Conservation (phyloP, 352 stramenopile genomes). For the Phytophthora pisi region DNA sequence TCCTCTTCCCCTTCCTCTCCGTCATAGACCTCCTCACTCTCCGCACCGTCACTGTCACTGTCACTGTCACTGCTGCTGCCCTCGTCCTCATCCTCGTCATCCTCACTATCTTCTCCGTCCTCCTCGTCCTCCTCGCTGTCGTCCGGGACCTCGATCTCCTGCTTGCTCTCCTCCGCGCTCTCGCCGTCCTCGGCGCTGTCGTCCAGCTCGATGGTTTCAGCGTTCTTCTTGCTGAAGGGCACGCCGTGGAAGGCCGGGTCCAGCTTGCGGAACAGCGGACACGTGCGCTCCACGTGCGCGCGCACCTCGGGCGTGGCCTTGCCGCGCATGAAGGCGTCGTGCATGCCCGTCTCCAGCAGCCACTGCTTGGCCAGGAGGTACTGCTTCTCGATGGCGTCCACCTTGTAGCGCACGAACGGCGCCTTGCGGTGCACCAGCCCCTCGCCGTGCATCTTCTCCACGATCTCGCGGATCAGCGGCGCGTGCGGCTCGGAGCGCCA, state of each 20-base stretch:
- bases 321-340: constrained; percentile 31
- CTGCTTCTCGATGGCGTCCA: constrained; percentile 46
- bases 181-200: constrained; percentile 23
- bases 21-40: constrained; percentile 1
- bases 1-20: background rate
- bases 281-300: constrained; percentile 34
- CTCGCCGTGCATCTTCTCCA: constrained; percentile 26
- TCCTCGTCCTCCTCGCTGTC: background rate
- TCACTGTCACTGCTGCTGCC: background rate
- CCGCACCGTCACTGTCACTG: background rate
- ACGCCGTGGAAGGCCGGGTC: constrained; percentile 36
- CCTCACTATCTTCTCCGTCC: background rate
- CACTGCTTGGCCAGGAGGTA: constrained; percentile 45
- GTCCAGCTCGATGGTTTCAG: constrained; percentile 31
- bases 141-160: background rate
- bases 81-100: background rate
- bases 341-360: constrained; percentile 46
- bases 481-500: constrained; percentile 32
- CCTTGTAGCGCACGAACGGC: constrained; percentile 40
- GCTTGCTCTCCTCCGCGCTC: background rate
- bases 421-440: constrained; percentile 31
- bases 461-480: constrained; percentile 35
- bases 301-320: constrained; percentile 38
- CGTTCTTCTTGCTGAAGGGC: constrained; percentile 27
- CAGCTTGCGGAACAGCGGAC: constrained; percentile 32